Base-by-base conservation (phyloP, 148 eudicot genomes). In the Arctostaphylos glauca region DNA sequence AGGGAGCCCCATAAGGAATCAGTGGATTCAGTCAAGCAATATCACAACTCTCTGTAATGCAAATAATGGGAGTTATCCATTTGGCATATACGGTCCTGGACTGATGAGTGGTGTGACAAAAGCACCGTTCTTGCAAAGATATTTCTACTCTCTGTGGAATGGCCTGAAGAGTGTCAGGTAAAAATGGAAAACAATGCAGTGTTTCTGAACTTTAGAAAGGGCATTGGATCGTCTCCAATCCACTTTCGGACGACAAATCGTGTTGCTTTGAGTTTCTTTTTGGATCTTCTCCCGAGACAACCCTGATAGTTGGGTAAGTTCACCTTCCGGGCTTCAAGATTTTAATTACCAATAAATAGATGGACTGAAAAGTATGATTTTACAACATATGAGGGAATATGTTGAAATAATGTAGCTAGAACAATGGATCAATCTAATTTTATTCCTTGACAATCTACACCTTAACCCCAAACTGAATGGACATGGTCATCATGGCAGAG, bases 141-240 rank as follows among this genome's bases (percentile, higher is more conserved):
- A 91, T 83, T 90, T 86, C 84, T 94, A 92, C 84, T 90, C 95
- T 78, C 91, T 94, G 25, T 94, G 97, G 97, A 92, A 92, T 92
- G 97, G 95, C 53, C 88, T 94, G 59, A 86, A 84, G 83, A 66
- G 71, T 66, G 71, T 66, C 44, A 66, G 71, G 71, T 66, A 66
- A 66, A 66, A 66, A 31, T 38, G 8, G 3, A 2, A 52, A 52
- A 52, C 12, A 66, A 31, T 66, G 71, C 44, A 25, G 16, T 64
- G 14, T 64, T 64, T 64, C 38, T 23, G 10, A 64, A 23, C 15
- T 23, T 64, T 10, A 64, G 70, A 64, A 64, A 64, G 41, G 70
- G 70, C 41, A 64, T 12, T 25, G 14, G 70, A 64, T 64, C 25
- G 70, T 64, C 70, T 64, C 70, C 41, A 8, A 41, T 64, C 13